A percentile compares a stretch with the other conserved stretches of the same genome.
These are phyloP conservation scores for Penicillium glabrum DNA, from an alignment of 2,329 filamentous ascomycete genomes.

Conservation along the genomic window DNA sequence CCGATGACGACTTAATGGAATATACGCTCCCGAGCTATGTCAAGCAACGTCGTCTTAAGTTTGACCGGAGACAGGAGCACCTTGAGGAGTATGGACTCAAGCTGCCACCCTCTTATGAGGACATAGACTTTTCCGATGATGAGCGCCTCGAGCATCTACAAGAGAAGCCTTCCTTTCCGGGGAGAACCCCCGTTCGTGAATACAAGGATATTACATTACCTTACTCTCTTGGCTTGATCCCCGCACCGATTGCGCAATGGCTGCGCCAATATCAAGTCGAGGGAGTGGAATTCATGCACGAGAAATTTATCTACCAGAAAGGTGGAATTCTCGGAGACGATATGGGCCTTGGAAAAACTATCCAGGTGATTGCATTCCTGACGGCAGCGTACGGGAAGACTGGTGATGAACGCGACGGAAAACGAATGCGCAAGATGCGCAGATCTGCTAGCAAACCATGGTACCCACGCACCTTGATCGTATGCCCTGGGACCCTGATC, in stretches of 20 bases:
- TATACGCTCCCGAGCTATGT: conserved; percentile 71
- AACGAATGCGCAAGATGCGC: conserved; percentile 84
- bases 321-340: conserved; percentile 92
- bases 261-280: conserved; percentile 87
- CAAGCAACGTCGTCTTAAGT: conserved; percentile 63
- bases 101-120: conserved; percentile 74
- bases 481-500: conserved; percentile 86
- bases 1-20: conserved; percentile 57
- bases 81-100: conserved; percentile 69
- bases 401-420: conserved; percentile 79
- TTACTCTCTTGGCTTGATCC: conserved; percentile 77
- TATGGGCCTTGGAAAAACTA: conserved; percentile 96
- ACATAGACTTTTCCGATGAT: conserved; percentile 73
- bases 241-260: conserved; percentile 86
- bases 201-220: conserved; percentile 75
- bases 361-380: conserved; percentile 91
- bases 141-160: conserved; percentile 61
- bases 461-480: conserved; percentile 82
- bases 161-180: conserved; percentile 70
- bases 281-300: conserved; percentile 81
- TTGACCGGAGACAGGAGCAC: conserved; percentile 61
- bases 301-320: conserved; percentile 85
- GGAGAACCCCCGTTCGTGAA: conserved; percentile 61
- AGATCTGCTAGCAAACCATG: conserved; percentile 59
- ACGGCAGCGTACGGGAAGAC: conserved; percentile 93